Percentiles rank a stretch among this genome's conserved stretches.
These are phyloP conservation scores for Leersia perrieri DNA, from an alignment of 176 grass and related monocot species.

Conservation along the genomic window DNA sequence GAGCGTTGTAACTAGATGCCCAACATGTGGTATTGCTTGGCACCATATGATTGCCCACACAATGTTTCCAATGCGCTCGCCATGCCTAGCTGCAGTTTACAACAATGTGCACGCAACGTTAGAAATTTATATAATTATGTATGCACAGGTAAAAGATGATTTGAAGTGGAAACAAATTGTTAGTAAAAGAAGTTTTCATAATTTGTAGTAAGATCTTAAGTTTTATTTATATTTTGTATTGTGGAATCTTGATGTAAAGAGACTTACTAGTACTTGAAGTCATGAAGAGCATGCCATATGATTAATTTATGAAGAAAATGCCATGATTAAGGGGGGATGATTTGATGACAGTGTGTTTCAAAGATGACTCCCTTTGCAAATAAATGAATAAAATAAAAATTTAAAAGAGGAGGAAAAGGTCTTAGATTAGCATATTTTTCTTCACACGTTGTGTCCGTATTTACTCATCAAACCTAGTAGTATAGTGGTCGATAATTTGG, in stretches of 20 bases:
- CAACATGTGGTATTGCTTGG: conserved; percentile 67
- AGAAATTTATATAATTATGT: neutral
- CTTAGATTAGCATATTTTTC: neutral
- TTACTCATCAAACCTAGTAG: too few relatives aligned
- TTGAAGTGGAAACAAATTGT: neutral
- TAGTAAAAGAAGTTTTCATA: neutral
- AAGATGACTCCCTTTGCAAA: too few relatives aligned
- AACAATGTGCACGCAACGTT: neutral
- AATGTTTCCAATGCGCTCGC: conserved; percentile 74
- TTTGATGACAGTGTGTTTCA: neutral
- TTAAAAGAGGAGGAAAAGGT: too few relatives aligned
- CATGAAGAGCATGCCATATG: neutral
- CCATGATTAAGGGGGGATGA: neutral
- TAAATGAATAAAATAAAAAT: too few relatives aligned
- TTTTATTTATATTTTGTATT: too few relatives aligned
- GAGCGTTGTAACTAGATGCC: conserved; percentile 78
- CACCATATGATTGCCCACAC: conserved; percentile 69
- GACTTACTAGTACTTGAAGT: too few relatives aligned
- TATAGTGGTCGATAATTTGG: too few relatives aligned
- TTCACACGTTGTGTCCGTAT: too few relatives aligned
- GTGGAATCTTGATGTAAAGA: too few relatives aligned
- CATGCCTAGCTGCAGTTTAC: conserved; percentile 58
- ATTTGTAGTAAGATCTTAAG: too few relatives aligned
- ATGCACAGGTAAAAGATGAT: neutral
- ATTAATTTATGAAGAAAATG: neutral